A percentile compares a stretch with the other conserved stretches of the same genome.
Conservation (phyloP, 768 basidiomycete genomes). For the Multifurca ochricompacta region DNA sequence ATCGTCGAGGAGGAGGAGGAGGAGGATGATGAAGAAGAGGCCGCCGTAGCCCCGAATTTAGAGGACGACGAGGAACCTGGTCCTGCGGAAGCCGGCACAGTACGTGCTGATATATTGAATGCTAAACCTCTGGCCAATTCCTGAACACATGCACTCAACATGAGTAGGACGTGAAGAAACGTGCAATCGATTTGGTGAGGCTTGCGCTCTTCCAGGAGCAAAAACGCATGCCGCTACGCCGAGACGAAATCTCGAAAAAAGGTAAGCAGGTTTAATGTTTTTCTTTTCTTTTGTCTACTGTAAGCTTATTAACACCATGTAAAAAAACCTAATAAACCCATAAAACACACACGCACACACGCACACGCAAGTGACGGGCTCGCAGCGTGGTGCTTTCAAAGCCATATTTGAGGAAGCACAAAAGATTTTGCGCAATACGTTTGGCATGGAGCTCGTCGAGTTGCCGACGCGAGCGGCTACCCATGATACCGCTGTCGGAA, state of each 20-base stretch:
- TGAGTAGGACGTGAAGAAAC: slow-evolving; percentile 53
- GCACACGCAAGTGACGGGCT: slow-evolving; percentile 49
- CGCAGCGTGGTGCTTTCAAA: slow-evolving; percentile 52
- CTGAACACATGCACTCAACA: not conserved
- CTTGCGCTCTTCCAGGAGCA: slow-evolving; percentile 79
- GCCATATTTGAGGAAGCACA: slow-evolving; percentile 59
- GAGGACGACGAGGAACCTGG: slow-evolving; percentile 31
- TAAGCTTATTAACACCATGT: too few relatives aligned
- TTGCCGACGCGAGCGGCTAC: slow-evolving; percentile 54
- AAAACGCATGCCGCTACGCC: slow-evolving; percentile 51
- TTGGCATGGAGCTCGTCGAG: slow-evolving; percentile 83
- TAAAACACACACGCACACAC: slow-evolving; percentile 28
- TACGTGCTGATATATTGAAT: not conserved
- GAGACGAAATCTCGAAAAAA: slow-evolving; percentile 88
- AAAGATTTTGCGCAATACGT: slow-evolving; percentile 47
- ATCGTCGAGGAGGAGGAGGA: slow-evolving; percentile 31
- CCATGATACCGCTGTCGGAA: slow-evolving; percentile 35
- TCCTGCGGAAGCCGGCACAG: slow-evolving; percentile 18
- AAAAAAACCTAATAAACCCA: too few relatives aligned
- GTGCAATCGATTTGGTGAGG: slow-evolving; percentile 66
- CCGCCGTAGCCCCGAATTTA: slow-evolving; percentile 26
- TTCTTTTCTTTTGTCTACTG: not conserved
- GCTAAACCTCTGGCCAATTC: not conserved
- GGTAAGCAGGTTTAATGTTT: too few relatives aligned
- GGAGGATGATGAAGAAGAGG: slow-evolving; percentile 31